Conservation (phyloP, 305 asterid species). For the Fraxinus albicans region DNA sequence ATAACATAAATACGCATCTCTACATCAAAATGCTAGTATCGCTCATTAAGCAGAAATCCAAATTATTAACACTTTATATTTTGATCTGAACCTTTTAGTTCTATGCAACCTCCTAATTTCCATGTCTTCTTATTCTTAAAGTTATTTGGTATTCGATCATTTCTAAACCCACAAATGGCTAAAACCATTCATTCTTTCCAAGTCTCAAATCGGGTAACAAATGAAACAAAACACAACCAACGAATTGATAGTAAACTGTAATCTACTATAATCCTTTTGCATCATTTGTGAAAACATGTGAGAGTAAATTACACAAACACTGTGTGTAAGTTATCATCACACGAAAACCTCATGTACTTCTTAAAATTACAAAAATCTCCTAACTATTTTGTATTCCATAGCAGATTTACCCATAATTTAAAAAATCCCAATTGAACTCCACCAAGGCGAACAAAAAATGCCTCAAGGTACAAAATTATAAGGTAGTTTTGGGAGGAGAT, state of each 20-base stretch:
- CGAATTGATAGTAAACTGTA: not conserved
- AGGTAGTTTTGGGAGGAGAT: not conserved
- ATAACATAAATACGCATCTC: not conserved
- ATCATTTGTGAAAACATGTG: not conserved
- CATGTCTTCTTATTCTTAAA: not conserved
- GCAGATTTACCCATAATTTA: not conserved
- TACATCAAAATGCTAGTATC: not conserved
- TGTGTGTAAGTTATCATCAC: not conserved
- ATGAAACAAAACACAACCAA: not conserved
- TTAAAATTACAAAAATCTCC: not conserved
- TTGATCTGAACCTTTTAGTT: not conserved
- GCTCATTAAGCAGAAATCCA: not conserved
- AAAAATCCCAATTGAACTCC: not conserved
- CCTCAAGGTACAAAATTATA: not conserved
- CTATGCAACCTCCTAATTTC: not conserved
- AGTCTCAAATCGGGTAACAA: not conserved
- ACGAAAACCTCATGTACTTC: not conserved
- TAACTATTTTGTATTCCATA: not conserved
- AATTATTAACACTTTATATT: not conserved
- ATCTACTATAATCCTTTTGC: not conserved
- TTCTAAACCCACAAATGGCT: not conserved
- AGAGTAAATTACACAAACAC: not conserved
- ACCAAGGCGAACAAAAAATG: not conserved
- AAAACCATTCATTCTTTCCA: not conserved
- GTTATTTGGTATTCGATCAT: not conserved